These are phyloP conservation scores for Leishmania tarentolae DNA, from an alignment of 208 protist species.

Conservation along the genomic window DNA sequence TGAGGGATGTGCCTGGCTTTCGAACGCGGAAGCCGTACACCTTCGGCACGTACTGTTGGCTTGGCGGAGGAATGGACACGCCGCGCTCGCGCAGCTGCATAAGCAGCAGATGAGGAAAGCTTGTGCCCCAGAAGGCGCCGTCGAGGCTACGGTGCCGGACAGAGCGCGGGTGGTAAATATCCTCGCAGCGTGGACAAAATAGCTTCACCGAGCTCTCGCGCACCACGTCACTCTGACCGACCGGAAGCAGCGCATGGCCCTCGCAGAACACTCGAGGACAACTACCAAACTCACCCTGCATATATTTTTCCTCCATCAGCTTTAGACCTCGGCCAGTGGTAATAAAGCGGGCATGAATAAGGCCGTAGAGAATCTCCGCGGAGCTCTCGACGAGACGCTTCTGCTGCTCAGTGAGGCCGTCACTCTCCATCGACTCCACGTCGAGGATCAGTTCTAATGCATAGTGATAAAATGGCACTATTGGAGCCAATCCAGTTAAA, in stretches of 20 bases:
- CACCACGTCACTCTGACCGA: conserved; percentile 95
- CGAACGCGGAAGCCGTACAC: conserved; percentile 98
- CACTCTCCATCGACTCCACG: conserved; percentile 88
- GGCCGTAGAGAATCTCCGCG: conserved; percentile 98
- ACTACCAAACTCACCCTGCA: conserved; percentile 94
- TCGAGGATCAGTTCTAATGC: conserved; percentile 98
- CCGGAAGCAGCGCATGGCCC: conserved; percentile 95
- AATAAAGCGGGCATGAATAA: conserved; percentile 99
- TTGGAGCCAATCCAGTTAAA: conserved; percentile 93
- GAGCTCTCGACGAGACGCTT: conserved; percentile 95
- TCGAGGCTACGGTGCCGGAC: conserved; percentile 94
- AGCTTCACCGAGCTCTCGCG: conserved; percentile 94
- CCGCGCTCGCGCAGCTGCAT: conserved; percentile 77
- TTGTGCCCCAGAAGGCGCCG: conserved; percentile 98
- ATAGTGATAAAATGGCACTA: conserved; percentile 98
- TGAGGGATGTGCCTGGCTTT: conserved; percentile 37
- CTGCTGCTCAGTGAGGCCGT: conserved; percentile 95
- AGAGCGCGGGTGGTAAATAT: conserved; percentile 96
- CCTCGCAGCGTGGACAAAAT: conserved; percentile 98
- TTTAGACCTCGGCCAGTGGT: conserved; percentile 95
- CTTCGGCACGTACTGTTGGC: conserved; percentile 94
- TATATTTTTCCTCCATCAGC: conserved; percentile 98
- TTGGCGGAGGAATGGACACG: conserved; percentile 44
- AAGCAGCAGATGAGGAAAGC: conserved; percentile 96
- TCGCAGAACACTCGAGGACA: conserved; percentile 97